Conservation (phyloP, 2,329 filamentous ascomycete species). For the Cladophialophora bantiana region DNA sequence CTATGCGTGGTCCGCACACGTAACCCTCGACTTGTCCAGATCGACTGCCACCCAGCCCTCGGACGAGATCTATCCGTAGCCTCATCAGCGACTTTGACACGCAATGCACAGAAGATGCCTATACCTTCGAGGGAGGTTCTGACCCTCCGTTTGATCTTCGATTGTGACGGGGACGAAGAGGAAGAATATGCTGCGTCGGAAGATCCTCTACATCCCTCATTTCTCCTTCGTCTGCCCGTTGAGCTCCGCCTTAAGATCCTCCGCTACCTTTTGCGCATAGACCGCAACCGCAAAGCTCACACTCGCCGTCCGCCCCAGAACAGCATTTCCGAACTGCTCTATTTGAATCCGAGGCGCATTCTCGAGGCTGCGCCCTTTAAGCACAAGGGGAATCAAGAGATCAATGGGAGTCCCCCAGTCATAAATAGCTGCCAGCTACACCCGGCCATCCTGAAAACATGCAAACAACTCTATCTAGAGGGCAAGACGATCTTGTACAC, state of each 20-base stretch:
- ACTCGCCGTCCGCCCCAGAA: constrained; percentile 29
- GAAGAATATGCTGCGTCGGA: constrained; percentile 16
- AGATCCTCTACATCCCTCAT: constrained; percentile 9
- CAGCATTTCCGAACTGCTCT: constrained; percentile 27
- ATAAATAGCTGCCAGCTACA: constrained; percentile 30
- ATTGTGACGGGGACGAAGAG: constrained; percentile 31
- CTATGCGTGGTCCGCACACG: not conserved
- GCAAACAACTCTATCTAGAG: constrained; percentile 31
- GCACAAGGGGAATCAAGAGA: constrained; percentile 35
- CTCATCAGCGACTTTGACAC: constrained; percentile 5
- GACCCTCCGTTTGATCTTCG: constrained; percentile 33
- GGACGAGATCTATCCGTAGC: not conserved
- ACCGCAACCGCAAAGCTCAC: constrained; percentile 32
- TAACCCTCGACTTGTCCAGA: constrained; percentile 5
- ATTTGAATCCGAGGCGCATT: constrained; percentile 29
- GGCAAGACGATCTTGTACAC: constrained; percentile 29
- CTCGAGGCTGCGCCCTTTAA: constrained; percentile 36
- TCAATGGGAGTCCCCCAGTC: constrained; percentile 32
- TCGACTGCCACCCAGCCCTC: not conserved
- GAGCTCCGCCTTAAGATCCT: constrained; percentile 37
- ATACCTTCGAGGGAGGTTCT: constrained; percentile 35
- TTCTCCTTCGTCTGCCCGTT: constrained; percentile 30
- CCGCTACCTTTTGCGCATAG: constrained; percentile 32
- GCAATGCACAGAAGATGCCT: constrained; percentile 34
- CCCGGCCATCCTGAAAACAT: constrained; percentile 30